These are phyloP conservation scores for Linnemannia schmuckeri DNA, from an alignment of 192 early-diverging fungal species.

Conservation along the genomic window DNA sequence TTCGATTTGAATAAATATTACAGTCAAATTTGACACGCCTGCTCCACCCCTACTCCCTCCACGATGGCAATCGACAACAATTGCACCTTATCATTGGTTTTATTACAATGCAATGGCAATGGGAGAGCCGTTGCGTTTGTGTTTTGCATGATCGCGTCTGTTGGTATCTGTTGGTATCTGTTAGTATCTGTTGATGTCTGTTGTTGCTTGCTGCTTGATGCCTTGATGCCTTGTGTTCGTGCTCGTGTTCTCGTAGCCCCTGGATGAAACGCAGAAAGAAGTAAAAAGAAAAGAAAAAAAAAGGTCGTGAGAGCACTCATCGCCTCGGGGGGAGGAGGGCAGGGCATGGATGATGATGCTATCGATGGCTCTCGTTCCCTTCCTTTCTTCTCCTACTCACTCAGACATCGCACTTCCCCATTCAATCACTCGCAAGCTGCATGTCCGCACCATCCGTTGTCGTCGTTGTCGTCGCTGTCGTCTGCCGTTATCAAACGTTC, in stretches of 20 bases:
- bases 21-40: too few species aligned
- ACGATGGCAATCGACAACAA: background rate
- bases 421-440: background rate
- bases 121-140: background rate
- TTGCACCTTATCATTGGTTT: background rate
- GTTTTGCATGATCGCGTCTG: constrained; percentile 1
- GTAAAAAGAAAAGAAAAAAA: too few species aligned
- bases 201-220: background rate
- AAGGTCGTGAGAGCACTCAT: background rate
- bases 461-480: too few species aligned
- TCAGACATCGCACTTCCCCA: background rate
- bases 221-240: too few species aligned
- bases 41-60: too few species aligned
- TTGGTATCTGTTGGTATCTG: background rate
- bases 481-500: too few species aligned
- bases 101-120: background rate
- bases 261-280: background rate
- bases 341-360: background rate
- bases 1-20: background rate
- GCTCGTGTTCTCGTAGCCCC: background rate
- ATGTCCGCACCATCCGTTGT: background rate
- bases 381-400: background rate
- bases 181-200: background rate
- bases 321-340: too few species aligned
- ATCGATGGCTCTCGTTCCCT: background rate